A percentile compares a stretch with the other conserved stretches of the same genome.
Evolutionary conservation across 345 rosid genomes (phyloP).

Genomic region (Boechera stricta): DNA sequence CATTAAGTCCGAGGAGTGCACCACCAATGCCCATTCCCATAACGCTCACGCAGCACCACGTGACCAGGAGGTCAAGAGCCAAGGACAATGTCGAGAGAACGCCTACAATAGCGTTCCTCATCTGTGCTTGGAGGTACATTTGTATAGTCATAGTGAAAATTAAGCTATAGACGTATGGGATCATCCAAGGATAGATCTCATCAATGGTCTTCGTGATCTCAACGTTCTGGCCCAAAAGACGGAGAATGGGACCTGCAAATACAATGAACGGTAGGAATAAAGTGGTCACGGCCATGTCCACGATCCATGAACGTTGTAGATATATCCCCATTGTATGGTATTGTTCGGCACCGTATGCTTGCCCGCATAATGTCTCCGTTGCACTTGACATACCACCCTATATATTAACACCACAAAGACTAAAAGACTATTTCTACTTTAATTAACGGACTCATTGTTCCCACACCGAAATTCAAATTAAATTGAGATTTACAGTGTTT

Average conservation of each 20-base stretch:
- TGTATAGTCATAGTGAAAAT: conserved; percentile 45
- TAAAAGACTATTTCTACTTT: not conserved
- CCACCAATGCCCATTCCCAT: conserved; percentile 58
- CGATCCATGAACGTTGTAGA: conserved; percentile 62
- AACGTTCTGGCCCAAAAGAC: conserved; percentile 50
- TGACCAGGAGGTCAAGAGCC: conserved; percentile 49
- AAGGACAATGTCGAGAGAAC: conserved; percentile 48
- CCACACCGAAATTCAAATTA: not conserved
- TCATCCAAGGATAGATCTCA: conserved; percentile 51
- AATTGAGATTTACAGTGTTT: not conserved
- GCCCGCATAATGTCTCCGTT: conserved; percentile 62
- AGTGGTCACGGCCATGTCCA: conserved; percentile 46
- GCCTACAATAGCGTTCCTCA: conserved; percentile 52
- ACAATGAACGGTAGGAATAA: conserved; percentile 46
- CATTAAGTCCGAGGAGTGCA: conserved; percentile 54
- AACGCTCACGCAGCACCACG: conserved; percentile 53
- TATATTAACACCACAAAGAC: conserved; percentile 5
- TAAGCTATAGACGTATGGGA: conserved; percentile 46
- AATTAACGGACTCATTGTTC: not conserved
- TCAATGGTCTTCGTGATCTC: conserved; percentile 49
- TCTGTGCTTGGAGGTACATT: conserved; percentile 55
- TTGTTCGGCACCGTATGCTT: conserved; percentile 64
- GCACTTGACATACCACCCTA: conserved; percentile 68
- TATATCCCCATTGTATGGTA: conserved; percentile 57
- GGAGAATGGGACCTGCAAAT: conserved; percentile 46